Percentiles rank a stretch among this genome's conserved stretches.
phyloP scores from a whole-genome alignment of 768 basidiomycete species.

The Tephrocybe sp. region DNA sequence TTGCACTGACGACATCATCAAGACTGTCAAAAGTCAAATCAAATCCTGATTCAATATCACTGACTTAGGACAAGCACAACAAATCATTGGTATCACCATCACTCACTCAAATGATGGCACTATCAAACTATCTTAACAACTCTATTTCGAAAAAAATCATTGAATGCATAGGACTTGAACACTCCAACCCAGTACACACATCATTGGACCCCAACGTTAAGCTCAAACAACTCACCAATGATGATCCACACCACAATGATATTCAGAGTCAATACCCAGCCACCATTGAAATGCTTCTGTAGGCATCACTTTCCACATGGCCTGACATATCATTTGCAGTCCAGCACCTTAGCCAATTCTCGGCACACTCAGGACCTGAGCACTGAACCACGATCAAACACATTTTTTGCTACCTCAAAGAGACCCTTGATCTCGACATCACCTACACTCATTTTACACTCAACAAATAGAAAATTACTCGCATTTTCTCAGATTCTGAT shows the following conservation, averaged over 20 bases:
- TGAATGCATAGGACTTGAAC: constrained; percentile 18
- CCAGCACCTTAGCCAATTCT: constrained; percentile 28
- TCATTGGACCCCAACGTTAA: constrained; percentile 23
- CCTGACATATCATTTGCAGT: constrained; percentile 40
- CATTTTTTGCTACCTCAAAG: constrained; percentile 38
- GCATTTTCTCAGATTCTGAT: no score
- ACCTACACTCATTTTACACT: constrained; percentile 10
- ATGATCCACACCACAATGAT: neutral
- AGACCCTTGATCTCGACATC: constrained; percentile 15
- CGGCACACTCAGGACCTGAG: constrained; percentile 22
- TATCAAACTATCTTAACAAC: constrained; percentile 25
- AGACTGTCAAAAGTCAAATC: constrained; percentile 20
- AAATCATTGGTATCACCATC: constrained; percentile 31
- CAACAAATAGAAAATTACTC: neutral
- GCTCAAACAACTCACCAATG: constrained; percentile 11
- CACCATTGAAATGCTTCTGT: constrained; percentile 31
- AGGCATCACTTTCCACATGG: constrained; percentile 27
- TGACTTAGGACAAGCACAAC: constrained; percentile 23
- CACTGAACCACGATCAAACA: constrained; percentile 38
- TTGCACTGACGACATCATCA: constrained; percentile 9
- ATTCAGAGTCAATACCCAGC: constrained; percentile 6
- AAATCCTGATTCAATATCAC: constrained; percentile 25
- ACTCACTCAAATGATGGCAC: constrained; percentile 13
- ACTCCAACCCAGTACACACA: constrained; percentile 21
- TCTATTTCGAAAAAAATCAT: constrained; percentile 27